Evolutionary conservation across 2,329 filamentous ascomycete species (phyloP).

Genomic region (Ophiosphaerella narmari): DNA sequence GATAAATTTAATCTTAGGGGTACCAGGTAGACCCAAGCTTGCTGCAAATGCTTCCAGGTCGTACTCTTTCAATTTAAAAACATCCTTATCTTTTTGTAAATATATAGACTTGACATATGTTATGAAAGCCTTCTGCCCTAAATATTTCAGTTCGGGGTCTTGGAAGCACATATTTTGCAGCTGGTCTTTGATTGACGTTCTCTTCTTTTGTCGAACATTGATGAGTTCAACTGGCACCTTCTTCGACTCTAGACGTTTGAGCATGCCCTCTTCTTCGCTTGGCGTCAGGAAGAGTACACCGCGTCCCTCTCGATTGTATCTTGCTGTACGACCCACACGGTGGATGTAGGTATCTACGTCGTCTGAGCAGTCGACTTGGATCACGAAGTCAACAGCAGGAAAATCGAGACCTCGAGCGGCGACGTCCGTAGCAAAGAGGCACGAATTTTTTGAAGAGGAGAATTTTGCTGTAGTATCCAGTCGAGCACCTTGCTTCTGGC

Average conservation of each 20-base stretch:
- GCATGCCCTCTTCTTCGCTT: conserved; percentile 89
- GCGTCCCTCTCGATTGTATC: conserved; percentile 84
- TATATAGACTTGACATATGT: conserved; percentile 85
- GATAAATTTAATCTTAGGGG: conserved; percentile 89
- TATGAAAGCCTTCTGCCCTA: conserved; percentile 94
- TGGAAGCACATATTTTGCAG: conserved; percentile 96
- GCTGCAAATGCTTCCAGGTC: conserved; percentile 84
- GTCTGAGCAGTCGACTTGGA: conserved; percentile 97
- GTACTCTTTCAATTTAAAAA: conserved; percentile 83
- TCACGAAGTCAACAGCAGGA: conserved; percentile 95
- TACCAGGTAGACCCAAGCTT: conserved; percentile 85
- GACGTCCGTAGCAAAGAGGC: conserved; percentile 93
- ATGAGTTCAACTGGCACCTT: conserved; percentile 88
- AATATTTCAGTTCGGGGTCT: conserved; percentile 88
- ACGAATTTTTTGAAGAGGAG: conserved; percentile 77
- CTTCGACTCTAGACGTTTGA: conserved; percentile 81
- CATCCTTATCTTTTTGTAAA: conserved; percentile 86
- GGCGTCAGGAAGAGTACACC: conserved; percentile 92
- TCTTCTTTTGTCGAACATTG: conserved; percentile 86
- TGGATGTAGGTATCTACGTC: conserved; percentile 98
- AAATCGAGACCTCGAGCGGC: conserved; percentile 94
- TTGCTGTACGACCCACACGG: conserved; percentile 90
- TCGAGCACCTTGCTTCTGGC: conserved; percentile 88
- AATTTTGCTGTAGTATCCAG: conserved; percentile 88
- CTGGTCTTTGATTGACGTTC: conserved; percentile 80